A percentile compares a stretch with the other conserved stretches of the same genome.
Evolutionary conservation across 2,329 filamentous ascomycete species (phyloP).

Genomic region (Epichloe sibirici): DNA sequence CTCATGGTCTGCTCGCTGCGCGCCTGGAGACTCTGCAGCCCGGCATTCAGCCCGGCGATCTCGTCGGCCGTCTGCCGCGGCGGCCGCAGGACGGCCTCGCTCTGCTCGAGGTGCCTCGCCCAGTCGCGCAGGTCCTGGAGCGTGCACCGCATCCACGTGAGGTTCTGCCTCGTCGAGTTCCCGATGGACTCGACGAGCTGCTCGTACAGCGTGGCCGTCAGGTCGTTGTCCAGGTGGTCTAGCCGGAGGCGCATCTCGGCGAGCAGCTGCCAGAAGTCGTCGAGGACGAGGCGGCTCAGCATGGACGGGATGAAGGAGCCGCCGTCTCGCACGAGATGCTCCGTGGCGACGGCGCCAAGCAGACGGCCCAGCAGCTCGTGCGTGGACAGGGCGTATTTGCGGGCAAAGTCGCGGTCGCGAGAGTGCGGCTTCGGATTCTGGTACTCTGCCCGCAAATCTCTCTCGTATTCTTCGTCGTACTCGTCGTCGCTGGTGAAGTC

Average conservation of each 20-base stretch:
- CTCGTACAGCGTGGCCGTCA: conserved; percentile 12
- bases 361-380: background rate
- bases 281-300: too few species aligned
- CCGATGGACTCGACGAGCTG: conserved; percentile 15
- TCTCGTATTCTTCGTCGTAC: background rate
- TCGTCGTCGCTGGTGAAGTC: background rate
- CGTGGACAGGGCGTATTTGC: conserved; percentile 15
- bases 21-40: too few species aligned
- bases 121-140: background rate
- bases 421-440: conserved; percentile 10
- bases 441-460: conserved; percentile 9
- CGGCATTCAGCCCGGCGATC: too few species aligned
- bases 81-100: too few species aligned
- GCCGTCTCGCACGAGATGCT: too few species aligned
- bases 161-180: conserved; percentile 12
- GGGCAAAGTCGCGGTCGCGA: conserved; percentile 15
- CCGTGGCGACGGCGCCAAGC: too few species aligned
- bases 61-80: too few species aligned
- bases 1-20: conserved; percentile 8
- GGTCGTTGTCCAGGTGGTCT: conserved; percentile 15
- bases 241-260: conserved; percentile 5
- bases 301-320: too few species aligned
- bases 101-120: too few species aligned
- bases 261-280: too few species aligned
- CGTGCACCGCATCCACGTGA: conserved; percentile 13